Evolutionary conservation across 371 early-diverging fungal genomes (phyloP), one percentile per base, ranked within the genome.

Genomic region (Mortierella sp.): DNA sequence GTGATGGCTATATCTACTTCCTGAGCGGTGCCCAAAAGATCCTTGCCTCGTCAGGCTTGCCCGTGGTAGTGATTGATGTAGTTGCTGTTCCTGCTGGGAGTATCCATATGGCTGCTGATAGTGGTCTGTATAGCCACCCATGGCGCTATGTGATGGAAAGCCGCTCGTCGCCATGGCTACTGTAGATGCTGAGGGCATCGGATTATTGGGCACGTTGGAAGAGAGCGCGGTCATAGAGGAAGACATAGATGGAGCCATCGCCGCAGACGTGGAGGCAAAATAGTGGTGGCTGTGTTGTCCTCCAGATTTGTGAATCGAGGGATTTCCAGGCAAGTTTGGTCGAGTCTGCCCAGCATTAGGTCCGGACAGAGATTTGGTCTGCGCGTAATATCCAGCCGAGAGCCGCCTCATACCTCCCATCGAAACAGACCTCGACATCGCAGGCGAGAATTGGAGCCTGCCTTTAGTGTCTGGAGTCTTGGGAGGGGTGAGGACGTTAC

Each of bases 341-440:
- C 73, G 56, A 8, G 19, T 31, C 14, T 54, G 71, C 12, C 65
- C 60, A 28, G 55, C 6, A 28, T 48, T 51, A 31, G 51, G 37
- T 23, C 59, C 42, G 9, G 32, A 30, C 19, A 23, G 6, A 3
- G 50, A 17, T 28, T 42, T 60, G 31, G 19, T 58, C 21, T 32
- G 39, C 6, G 42, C 49, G 31, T 41, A 39, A 27, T 5, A 47
- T 50, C 42, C 48, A 30, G 69, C 32, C 14, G 27, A 27, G 11
- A 32, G 14, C 32, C 75, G 64, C 9, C 17, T 37, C 4, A 43
- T 53, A 15, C 68, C 67, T 7, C 76, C 76, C 39, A 64, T 56
- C 0, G 76, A 75, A 27, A 51, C 46, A 2, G 76, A 75, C 8
- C 76, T 53, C 23, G 69, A 75, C 76, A 75, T 75, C 37, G 52